Evolutionary conservation across 2,329 filamentous ascomycete species (phyloP).

Genomic region (Aspergillus puulaauensis): DNA sequence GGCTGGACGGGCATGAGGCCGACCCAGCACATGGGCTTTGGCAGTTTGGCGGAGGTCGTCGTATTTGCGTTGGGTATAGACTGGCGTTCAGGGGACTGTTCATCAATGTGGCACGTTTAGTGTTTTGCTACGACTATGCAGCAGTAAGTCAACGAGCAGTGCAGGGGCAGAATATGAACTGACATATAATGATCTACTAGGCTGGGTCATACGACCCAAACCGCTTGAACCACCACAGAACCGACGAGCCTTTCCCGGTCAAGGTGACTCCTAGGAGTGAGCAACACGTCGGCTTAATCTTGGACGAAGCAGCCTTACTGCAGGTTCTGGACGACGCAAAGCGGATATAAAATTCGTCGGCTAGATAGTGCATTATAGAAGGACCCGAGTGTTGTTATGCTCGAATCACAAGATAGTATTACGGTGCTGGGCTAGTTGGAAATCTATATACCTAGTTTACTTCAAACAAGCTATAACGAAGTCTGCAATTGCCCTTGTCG

Average conservation of each 20-base stretch:
- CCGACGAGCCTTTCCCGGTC: conserved; percentile 29
- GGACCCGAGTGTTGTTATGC: too few species aligned
- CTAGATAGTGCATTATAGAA: background rate
- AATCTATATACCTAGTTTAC: background rate
- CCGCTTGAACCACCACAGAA: conserved; percentile 22
- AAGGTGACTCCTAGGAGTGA: conserved; percentile 16
- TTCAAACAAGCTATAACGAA: background rate
- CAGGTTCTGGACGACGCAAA: background rate
- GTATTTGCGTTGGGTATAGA: conserved; percentile 36
- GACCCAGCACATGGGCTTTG: conserved; percentile 31
- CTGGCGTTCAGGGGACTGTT: conserved; percentile 32
- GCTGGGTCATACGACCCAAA: conserved; percentile 17
- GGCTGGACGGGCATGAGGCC: conserved; percentile 34
- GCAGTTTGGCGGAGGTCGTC: conserved; percentile 36
- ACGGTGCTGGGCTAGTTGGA: background rate
- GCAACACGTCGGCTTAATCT: background rate
- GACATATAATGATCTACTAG: conserved; percentile 5
- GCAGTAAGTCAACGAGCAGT: conserved; percentile 1
- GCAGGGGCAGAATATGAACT: background rate
- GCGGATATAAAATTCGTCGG: background rate
- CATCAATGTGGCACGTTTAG: conserved; percentile 30
- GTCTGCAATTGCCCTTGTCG: background rate
- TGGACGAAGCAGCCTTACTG: background rate
- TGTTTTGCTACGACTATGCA: conserved; percentile 28
- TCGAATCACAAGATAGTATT: too few species aligned